Percentiles rank a stretch among this genome's conserved stretches.
Conservation (phyloP, 1,284 basidiomycete species). For the Moesziomyces sp. region DNA sequence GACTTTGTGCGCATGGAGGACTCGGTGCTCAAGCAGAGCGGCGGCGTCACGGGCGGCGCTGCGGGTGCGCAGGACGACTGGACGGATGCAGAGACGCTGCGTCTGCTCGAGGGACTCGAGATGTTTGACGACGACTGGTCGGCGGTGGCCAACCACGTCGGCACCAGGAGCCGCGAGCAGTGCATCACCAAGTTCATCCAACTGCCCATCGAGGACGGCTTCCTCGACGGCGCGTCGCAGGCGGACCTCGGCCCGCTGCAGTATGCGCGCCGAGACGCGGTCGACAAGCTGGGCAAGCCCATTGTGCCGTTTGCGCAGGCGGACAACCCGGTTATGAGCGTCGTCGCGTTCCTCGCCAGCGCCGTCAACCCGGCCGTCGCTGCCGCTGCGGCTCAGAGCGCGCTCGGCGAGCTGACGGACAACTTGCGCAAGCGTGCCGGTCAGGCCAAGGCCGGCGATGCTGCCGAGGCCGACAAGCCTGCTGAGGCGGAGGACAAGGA, state of each 20-base stretch:
- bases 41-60: conserved; percentile 70
- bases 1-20: conserved; percentile 90
- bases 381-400: conserved; percentile 90
- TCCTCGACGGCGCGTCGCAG: conserved; percentile 72
- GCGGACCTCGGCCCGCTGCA: conserved; percentile 79
- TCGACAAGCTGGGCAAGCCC: conserved; percentile 47
- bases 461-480: conserved; percentile 5
- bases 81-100: conserved; percentile 88
- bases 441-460: conserved; percentile 24
- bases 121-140: conserved; percentile 99
- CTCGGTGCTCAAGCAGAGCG: conserved; percentile 69
- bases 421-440: conserved; percentile 50
- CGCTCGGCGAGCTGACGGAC: conserved; percentile 74
- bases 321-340: conserved; percentile 98
- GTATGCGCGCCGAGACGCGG: conserved; percentile 70
- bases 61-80: conserved; percentile 77
- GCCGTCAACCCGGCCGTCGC: conserved; percentile 91
- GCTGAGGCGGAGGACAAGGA: conserved; percentile 21
- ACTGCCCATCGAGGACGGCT: conserved; percentile 95
- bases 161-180: conserved; percentile 88
- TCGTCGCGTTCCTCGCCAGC: conserved; percentile 93
- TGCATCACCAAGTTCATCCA: conserved; percentile 96
- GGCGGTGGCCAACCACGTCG: conserved; percentile 89
- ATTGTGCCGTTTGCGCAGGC: conserved; percentile 84
- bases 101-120: conserved; percentile 92